Percentiles rank a stretch among this genome's conserved stretches.
Evolutionary conservation across 768 basidiomycete genomes (phyloP).

Genomic region (Mycena chlorophos): DNA sequence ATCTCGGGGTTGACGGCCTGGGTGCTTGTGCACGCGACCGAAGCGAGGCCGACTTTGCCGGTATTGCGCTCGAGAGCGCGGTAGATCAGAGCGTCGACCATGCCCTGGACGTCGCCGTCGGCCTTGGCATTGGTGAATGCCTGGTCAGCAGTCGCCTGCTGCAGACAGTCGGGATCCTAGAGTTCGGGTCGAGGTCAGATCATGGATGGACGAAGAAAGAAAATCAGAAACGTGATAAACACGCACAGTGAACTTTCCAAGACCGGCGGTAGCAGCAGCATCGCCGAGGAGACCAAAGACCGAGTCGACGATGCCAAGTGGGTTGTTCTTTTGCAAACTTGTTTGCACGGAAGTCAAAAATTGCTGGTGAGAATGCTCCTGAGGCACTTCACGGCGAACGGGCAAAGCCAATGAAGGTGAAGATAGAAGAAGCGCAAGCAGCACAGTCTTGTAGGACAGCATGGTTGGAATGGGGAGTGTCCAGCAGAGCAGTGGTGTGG

Average conservation of each 20-base stretch:
- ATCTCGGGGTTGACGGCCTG: conserved; percentile 64
- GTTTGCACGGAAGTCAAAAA: conserved; percentile 53
- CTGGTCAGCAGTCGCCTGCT: conserved; percentile 65
- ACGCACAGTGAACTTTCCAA: conserved; percentile 54
- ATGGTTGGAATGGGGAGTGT: conserved; percentile 30
- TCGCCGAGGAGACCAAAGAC: conserved; percentile 66
- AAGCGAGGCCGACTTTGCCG: conserved; percentile 48
- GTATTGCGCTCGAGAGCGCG: conserved; percentile 70
- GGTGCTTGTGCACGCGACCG: conserved; percentile 52
- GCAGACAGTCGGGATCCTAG: conserved; percentile 60
- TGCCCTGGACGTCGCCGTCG: conserved; percentile 53
- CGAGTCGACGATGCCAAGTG: conserved; percentile 56
- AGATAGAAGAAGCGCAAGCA: conserved; percentile 38
- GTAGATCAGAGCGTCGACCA: conserved; percentile 60
- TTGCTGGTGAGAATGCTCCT: conserved; percentile 64
- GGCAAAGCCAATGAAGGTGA: conserved; percentile 14
- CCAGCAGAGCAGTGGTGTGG: conserved; percentile 24
- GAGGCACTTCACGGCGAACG: conserved; percentile 3
- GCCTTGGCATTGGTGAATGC: conserved; percentile 76
- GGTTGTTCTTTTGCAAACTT: conserved; percentile 56
- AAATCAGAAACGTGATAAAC: background rate
- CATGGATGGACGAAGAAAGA: background rate
- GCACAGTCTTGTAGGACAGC: conserved; percentile 38
- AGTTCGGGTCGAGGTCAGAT: background rate
- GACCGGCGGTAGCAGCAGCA: conserved; percentile 57